Conservation (phyloP, 495 filamentous ascomycete species). For the Chaetomium tenue region DNA sequence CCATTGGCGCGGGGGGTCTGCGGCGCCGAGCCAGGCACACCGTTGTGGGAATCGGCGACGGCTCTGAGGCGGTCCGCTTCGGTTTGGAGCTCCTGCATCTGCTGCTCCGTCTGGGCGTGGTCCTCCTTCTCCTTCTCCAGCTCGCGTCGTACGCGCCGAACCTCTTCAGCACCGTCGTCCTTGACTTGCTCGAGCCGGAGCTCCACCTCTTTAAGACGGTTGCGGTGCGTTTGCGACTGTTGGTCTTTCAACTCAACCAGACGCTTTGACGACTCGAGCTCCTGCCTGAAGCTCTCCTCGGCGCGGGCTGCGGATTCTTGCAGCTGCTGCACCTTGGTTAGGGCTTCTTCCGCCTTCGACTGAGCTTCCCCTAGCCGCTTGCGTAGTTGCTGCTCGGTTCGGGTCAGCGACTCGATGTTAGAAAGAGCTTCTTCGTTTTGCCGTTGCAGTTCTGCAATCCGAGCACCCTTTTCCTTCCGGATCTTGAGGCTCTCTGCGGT, state of each 20-base stretch:
- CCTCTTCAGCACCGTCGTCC: constrained; percentile 76
- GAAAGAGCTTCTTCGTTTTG: constrained; percentile 79
- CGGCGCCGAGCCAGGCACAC: constrained; percentile 43
- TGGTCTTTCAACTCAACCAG: constrained; percentile 83
- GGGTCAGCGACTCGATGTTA: constrained; percentile 69
- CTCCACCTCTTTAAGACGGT: constrained; percentile 79
- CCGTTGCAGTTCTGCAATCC: constrained; percentile 82
- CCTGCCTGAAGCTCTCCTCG: constrained; percentile 77
- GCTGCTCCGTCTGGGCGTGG: constrained; percentile 65
- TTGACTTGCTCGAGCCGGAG: constrained; percentile 70
- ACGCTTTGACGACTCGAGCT: constrained; percentile 74
- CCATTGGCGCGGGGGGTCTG: constrained; percentile 61
- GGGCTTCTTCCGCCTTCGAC: constrained; percentile 78
- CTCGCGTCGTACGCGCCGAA: constrained; percentile 74
- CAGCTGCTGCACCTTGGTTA: constrained; percentile 75
- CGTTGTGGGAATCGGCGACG: constrained; percentile 35
- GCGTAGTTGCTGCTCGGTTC: constrained; percentile 76
- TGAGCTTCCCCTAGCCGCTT: constrained; percentile 78
- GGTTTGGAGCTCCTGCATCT: constrained; percentile 71
- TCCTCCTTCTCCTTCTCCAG: constrained; percentile 76
- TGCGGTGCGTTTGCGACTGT: constrained; percentile 73
- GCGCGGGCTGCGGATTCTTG: constrained; percentile 75
- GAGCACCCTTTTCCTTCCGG: constrained; percentile 88
- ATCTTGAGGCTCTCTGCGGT: constrained; percentile 79
- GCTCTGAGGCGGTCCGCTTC: constrained; percentile 63